Evolutionary conservation across 2,329 filamentous ascomycete genomes (phyloP), one percentile per base, ranked within the genome.

Genomic region (Erysiphe pisi): DNA sequence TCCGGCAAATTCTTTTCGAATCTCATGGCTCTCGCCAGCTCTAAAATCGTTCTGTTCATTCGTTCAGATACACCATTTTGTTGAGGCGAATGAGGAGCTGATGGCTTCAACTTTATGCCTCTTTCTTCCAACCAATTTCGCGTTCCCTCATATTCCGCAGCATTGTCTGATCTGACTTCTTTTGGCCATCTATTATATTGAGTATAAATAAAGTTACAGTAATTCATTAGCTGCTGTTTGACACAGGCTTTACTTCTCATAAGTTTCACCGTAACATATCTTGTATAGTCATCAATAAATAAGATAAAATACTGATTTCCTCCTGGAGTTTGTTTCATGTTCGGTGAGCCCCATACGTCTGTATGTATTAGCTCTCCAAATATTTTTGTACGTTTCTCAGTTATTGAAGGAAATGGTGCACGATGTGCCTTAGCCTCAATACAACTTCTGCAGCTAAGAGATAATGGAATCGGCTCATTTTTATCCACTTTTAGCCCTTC

Each of bases 241-340:
- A 43, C 65, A 43, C 16, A 43, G 1, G 1, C 1, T 43, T 71
- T 71, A 22, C 43, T n/a, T 43, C 43, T 52, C 12, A 70, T 16
- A 28, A 70, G 40, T 20, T 14, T 20, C 12, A 70, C 14, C 8
- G 12, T 70, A 18, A n/a, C 40, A 16, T 18, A 70, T 36, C 63
- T 25, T 14, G 63, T 36, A 49, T 74, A 28, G 25, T 74, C 43
- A 8, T 74, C 70, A 49, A 49, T 49, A 49, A 74, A 74, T n/a
- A 74, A 49, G 9, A 74, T 74, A 74, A 74, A 74, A 49, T 74
- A 49, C 8, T 74, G 36, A 25, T 74, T 74, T 47, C 43, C 70
- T 16, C 70, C 40, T 28, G 70, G 40, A 6, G 70, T 74, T 40
- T 74, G 36, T 52, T 74, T 74, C 45, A 74, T 43, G 40, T 74